phyloP scores from a whole-genome alignment of 352 stramenopile species.

The Globisporangium abappressorium region DNA sequence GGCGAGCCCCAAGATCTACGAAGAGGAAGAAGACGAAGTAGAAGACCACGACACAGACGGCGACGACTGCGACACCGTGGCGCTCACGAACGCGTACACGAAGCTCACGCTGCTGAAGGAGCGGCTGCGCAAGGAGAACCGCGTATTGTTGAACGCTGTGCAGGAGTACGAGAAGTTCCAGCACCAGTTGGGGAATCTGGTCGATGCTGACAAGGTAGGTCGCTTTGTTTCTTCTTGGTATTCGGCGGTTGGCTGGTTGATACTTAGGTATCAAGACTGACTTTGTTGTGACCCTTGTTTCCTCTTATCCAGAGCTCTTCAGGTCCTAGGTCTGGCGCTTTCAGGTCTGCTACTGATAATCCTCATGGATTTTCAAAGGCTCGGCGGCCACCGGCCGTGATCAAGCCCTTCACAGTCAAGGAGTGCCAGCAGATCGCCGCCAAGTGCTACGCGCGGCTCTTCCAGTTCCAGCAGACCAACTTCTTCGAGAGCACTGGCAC shows the following conservation, averaged over 20 bases:
- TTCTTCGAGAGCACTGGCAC: constrained; percentile 31
- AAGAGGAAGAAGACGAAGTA: background rate
- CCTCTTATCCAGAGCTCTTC: background rate
- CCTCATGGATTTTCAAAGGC: no score
- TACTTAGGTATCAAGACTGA: background rate
- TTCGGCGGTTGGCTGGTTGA: background rate
- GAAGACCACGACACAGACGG: background rate
- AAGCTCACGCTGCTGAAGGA: no score
- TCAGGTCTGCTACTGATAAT: background rate
- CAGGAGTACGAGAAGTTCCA: no score
- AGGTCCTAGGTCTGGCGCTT: background rate
- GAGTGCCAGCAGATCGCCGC: no score
- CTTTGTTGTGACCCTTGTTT: background rate
- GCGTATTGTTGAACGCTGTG: no score
- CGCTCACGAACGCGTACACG: no score
- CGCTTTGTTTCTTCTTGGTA: background rate
- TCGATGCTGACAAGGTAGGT: background rate
- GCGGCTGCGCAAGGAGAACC: no score
- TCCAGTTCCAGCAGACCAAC: background rate
- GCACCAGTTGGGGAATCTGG: no score
- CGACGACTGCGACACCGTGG: background rate
- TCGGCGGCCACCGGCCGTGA: no score
- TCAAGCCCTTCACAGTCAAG: no score
- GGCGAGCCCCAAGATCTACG: background rate
- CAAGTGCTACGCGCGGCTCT: no score